Percentiles rank a stretch among this genome's conserved stretches.
These are phyloP conservation scores for Podospora tetraspora DNA, from an alignment of 495 filamentous ascomycete species.

Conservation along the genomic window DNA sequence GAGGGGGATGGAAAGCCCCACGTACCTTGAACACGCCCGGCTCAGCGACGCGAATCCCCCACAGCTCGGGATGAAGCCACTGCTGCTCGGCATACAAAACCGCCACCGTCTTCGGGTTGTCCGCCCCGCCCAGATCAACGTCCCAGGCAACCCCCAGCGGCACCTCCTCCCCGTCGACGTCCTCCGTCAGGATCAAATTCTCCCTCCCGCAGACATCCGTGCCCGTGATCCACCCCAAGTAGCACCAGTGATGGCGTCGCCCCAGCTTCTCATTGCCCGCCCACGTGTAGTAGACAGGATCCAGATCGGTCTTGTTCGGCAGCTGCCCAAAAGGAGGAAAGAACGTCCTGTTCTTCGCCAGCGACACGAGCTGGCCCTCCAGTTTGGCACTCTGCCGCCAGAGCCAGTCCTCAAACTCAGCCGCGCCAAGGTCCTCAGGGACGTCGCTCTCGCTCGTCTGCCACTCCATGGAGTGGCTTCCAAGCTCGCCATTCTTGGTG, in stretches of 20 bases:
- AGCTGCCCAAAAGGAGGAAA: background rate
- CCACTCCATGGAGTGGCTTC: background rate
- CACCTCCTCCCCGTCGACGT: background rate
- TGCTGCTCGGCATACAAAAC: background rate
- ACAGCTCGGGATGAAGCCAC: background rate
- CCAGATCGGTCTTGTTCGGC: background rate
- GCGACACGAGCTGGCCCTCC: background rate
- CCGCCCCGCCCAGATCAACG: background rate
- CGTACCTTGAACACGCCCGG: background rate
- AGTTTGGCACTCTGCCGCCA: background rate
- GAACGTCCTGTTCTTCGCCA: background rate
- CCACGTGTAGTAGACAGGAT: background rate
- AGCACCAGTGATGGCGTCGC: background rate
- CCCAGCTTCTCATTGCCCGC: background rate
- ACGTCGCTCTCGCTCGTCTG: background rate
- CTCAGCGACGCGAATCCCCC: background rate
- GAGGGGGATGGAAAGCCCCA: background rate
- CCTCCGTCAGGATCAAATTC: background rate
- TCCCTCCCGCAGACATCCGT: background rate
- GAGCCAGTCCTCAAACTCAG: background rate
- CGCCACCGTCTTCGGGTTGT: background rate
- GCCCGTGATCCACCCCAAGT: background rate
- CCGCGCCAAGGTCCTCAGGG: background rate
- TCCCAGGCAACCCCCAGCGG: background rate
- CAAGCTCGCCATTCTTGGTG: background rate